These are phyloP conservation scores for Cadophora malorum DNA, from an alignment of 2,329 filamentous ascomycete species.

Conservation along the genomic window DNA sequence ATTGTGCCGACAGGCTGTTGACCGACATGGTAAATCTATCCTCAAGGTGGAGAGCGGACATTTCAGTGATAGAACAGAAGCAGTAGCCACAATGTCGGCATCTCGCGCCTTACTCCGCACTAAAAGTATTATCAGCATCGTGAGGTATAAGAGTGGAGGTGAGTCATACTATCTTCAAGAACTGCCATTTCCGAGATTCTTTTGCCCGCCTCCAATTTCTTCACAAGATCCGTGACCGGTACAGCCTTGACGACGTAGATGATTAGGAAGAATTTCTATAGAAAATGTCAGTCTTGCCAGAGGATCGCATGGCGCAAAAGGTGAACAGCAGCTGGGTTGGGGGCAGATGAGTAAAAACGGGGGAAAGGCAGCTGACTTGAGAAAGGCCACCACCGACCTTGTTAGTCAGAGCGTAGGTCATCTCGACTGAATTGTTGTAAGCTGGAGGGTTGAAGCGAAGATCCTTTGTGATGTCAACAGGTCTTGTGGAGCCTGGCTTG, in stretches of 20 bases:
- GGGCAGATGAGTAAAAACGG: constrained; percentile 25
- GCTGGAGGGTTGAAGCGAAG: constrained; percentile 70
- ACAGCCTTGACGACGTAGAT: constrained; percentile 78
- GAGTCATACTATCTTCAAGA: constrained; percentile 75
- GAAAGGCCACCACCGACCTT: constrained; percentile 65
- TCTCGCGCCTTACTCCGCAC: constrained; percentile 84
- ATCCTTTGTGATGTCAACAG: constrained; percentile 84
- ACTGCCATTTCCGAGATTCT: constrained; percentile 83
- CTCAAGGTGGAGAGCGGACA: constrained; percentile 89
- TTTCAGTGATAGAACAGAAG: constrained; percentile 87
- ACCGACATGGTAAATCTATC: constrained; percentile 80
- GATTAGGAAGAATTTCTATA: constrained; percentile 74
- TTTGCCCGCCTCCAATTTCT: constrained; percentile 67
- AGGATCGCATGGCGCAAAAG: constrained; percentile 31
- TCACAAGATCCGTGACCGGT: constrained; percentile 73
- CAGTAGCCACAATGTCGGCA: constrained; percentile 87
- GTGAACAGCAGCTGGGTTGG: constrained; percentile 23
- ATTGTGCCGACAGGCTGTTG: constrained; percentile 81
- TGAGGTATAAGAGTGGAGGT: neutral
- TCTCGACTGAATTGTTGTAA: constrained; percentile 75
- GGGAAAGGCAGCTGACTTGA: constrained; percentile 38
- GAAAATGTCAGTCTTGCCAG: constrained; percentile 31
- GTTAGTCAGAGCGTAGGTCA: constrained; percentile 90
- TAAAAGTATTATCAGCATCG: constrained; percentile 48
- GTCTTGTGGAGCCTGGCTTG: constrained; percentile 91